phyloP scores from a whole-genome alignment of 2,329 filamentous ascomycete genomes.

The Fusarium fracticaudum region DNA sequence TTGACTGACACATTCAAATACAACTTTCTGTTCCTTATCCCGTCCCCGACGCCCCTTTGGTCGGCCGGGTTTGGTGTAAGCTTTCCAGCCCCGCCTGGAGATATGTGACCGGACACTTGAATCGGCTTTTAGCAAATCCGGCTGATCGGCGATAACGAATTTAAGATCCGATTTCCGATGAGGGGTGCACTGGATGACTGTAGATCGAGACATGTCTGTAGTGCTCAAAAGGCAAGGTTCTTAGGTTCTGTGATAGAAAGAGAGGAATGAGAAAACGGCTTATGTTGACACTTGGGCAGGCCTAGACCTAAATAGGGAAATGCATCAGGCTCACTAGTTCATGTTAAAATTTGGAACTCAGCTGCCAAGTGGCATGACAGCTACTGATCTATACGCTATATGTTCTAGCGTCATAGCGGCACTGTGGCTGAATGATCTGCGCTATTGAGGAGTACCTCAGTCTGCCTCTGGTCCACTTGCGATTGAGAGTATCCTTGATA shows the following conservation, averaged over 20 bases:
- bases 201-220: not conserved
- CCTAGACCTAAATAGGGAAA: not conserved
- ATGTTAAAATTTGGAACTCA: not conserved
- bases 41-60: not conserved
- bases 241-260: not conserved
- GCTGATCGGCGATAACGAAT: not conserved
- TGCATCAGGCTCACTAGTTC: not conserved
- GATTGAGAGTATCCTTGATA: not conserved
- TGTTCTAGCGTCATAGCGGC: not conserved
- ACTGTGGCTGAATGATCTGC: not conserved
- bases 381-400: not conserved
- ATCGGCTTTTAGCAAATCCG: not conserved
- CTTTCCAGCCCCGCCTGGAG: not conserved
- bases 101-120: not conserved
- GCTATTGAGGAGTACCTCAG: not conserved
- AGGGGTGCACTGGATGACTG: no score
- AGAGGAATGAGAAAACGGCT: no score
- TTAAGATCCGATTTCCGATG: not conserved
- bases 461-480: fast-evolving
- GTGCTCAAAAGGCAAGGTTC: not conserved
- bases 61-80: not conserved
- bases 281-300: no score
- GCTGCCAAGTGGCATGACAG: not conserved
- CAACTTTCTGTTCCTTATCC: not conserved
- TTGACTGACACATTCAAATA: not conserved